A percentile compares a stretch with the other conserved stretches of the same genome.
phyloP scores from a whole-genome alignment of 1,139 yeast genomes.

The Geotrichum cucujoidarum region DNA sequence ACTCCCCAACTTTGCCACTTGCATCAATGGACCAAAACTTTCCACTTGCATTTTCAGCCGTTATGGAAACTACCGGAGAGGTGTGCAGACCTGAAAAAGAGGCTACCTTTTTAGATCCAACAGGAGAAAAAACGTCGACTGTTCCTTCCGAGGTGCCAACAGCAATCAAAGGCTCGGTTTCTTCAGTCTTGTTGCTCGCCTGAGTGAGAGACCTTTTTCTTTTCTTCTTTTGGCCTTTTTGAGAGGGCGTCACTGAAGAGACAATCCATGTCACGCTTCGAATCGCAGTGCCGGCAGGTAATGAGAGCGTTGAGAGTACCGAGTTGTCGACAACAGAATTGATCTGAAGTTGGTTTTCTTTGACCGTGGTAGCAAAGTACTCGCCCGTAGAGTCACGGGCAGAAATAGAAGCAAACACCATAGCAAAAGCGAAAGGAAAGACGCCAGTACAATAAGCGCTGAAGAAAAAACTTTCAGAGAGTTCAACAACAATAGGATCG shows the following conservation, averaged over 20 bases:
- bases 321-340: not conserved
- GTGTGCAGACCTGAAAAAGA: constrained; percentile 50
- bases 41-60: constrained; percentile 29
- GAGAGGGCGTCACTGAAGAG: constrained; percentile 14
- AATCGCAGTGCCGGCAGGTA: not conserved
- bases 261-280: not conserved
- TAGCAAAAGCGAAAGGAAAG: not conserved
- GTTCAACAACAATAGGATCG: too few species aligned
- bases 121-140: constrained; percentile 62
- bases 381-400: too few species aligned
- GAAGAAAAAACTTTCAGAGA: too few species aligned
- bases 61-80: constrained; percentile 51
- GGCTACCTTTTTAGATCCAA: constrained; percentile 50
- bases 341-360: too few species aligned
- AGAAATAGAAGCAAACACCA: too few species aligned
- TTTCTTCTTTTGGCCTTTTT: constrained; percentile 35
- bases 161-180: constrained; percentile 41
- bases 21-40: constrained; percentile 56
- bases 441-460: not conserved
- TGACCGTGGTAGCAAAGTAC: too few species aligned
- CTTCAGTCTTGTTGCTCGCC: constrained; percentile 4
- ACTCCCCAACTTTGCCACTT: constrained; percentile 57
- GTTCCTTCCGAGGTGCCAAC: constrained; percentile 65
- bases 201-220: constrained; percentile 27
- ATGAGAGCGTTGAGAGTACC: too few species aligned